Conservation (phyloP, 2,329 filamentous ascomycete genomes). For the Fusarium cyanostomum region DNA sequence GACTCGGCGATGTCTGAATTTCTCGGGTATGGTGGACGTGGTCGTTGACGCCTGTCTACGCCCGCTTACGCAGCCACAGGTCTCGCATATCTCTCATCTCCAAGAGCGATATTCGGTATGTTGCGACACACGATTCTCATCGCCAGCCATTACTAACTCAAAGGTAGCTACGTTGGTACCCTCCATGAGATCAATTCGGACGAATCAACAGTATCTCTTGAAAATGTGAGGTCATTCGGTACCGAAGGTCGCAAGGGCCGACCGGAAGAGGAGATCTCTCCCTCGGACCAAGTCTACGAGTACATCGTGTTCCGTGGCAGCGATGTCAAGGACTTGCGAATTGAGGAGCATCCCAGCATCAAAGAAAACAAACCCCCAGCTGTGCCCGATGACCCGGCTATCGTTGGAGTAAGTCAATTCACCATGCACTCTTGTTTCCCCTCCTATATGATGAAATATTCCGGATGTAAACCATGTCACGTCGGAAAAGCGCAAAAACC, state of each 20-base stretch:
- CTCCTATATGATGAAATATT: slow-evolving; percentile 87
- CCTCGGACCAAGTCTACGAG: slow-evolving; percentile 91
- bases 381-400: slow-evolving; percentile 94
- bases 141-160: slow-evolving; percentile 46
- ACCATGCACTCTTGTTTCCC: slow-evolving; percentile 14
- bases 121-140: slow-evolving; percentile 30
- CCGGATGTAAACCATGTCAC: slow-evolving; percentile 92
- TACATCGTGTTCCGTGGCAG: slow-evolving; percentile 99
- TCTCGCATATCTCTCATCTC: slow-evolving; percentile 96
- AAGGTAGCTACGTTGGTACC: slow-evolving; percentile 86
- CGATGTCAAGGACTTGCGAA: slow-evolving; percentile 97
- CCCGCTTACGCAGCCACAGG: slow-evolving; percentile 59
- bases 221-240: slow-evolving; percentile 94
- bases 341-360: slow-evolving; percentile 82
- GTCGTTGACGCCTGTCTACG: slow-evolving; percentile 42
- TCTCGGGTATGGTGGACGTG: slow-evolving; percentile 60
- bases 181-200: slow-evolving; percentile 99
- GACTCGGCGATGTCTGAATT: slow-evolving; percentile 65
- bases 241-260: slow-evolving; percentile 88
- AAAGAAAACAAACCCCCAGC: slow-evolving; percentile 79
- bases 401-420: slow-evolving; percentile 86
- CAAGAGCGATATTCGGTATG: slow-evolving; percentile 95
- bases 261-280: slow-evolving; percentile 81
- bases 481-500: slow-evolving; percentile 94
- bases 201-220: slow-evolving; percentile 93